Base-by-base conservation (phyloP, 2,329 filamentous ascomycete species). In the Fusarium sarcochroum region DNA sequence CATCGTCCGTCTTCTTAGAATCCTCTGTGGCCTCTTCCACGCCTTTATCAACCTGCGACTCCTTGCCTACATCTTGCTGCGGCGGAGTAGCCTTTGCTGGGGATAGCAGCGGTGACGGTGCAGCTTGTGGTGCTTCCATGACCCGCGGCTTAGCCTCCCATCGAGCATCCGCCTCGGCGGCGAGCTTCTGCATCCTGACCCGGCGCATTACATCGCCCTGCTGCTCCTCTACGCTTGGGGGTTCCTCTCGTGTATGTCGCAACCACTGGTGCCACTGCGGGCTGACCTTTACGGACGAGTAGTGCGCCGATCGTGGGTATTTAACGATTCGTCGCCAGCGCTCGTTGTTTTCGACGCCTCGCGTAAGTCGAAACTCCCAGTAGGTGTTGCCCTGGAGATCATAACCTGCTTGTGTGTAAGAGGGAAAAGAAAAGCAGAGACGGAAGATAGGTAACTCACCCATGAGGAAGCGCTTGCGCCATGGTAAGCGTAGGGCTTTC, bases 201-300 rank as follows among this genome's bases (percentile, higher is more conserved):
- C 84, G 86, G 25, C 89, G 83, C 13, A 76, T 73, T 2, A 87
- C 74, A 53, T 91, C 89, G 34, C 75, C 76, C 8, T 79, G 73
- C 76, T 90, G 88, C 76, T 91, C 89, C 1, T 79, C 77, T 13
- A 91, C 76, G 3, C 81, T 84, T 1, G 89, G 89, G 3, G 89
- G 81, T 0, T 84, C 76, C 4, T 74, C 63, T 20, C 89, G 86
- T 45, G 85, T 87, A 76, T 91, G 83, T 17, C 89, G 87, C 48
- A 91, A 82, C 89, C 89, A 91, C 73, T 91, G 89, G 78, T 91
- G 89, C 89, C 89, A 91, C 67, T 84, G 82, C 13, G 89, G 89
- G 51, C 85, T 80, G 62, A 91, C 87, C 57, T 78, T 78, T 54
- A 90, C 84, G 34, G 87, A 83, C 71, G 83, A 86, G 72, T 83